Evolutionary conservation across 805 yeast species (phyloP).

Genomic region (Saturnispora besseyi): DNA sequence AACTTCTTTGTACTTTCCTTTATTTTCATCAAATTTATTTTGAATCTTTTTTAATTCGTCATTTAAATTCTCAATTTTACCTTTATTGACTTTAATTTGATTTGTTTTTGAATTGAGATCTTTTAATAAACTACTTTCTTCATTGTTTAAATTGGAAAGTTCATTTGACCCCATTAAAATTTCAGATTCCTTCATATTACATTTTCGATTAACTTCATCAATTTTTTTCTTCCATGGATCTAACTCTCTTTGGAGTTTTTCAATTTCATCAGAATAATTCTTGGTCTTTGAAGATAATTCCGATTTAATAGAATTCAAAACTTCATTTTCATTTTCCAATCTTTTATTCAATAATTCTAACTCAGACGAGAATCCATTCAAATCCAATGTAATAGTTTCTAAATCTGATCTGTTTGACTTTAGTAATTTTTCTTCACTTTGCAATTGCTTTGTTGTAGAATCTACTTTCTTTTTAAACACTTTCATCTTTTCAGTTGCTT

Average conservation of each 20-base stretch:
- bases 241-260: slow-evolving; percentile 48
- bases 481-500: slow-evolving; percentile 69
- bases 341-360: slow-evolving; percentile 35
- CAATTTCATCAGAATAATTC: slow-evolving; percentile 56
- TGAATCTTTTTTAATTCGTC: slow-evolving; percentile 40
- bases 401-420: slow-evolving; percentile 40
- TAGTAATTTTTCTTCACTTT: slow-evolving; percentile 37
- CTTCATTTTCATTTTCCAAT: slow-evolving; percentile 43
- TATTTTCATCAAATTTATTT: slow-evolving; percentile 52
- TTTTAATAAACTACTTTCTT: slow-evolving; percentile 22
- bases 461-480: slow-evolving; percentile 50
- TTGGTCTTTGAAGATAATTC: slow-evolving; percentile 69
- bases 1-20: slow-evolving; percentile 45
- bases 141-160: slow-evolving; percentile 33
- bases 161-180: slow-evolving; percentile 50
- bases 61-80: slow-evolving; percentile 36
- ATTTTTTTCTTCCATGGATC: slow-evolving; percentile 79
- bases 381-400: slow-evolving; percentile 36
- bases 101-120: slow-evolving; percentile 29
- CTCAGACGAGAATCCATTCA: slow-evolving; percentile 36
- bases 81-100: slow-evolving; percentile 37
- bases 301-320: slow-evolving; percentile 54
- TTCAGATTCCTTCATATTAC: slow-evolving; percentile 56
- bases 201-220: slow-evolving; percentile 51
- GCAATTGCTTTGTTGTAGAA: slow-evolving; percentile 48